Evolutionary conservation across 2,329 filamentous ascomycete species (phyloP).

Genomic region (Dothidotthia symphoricarpi): DNA sequence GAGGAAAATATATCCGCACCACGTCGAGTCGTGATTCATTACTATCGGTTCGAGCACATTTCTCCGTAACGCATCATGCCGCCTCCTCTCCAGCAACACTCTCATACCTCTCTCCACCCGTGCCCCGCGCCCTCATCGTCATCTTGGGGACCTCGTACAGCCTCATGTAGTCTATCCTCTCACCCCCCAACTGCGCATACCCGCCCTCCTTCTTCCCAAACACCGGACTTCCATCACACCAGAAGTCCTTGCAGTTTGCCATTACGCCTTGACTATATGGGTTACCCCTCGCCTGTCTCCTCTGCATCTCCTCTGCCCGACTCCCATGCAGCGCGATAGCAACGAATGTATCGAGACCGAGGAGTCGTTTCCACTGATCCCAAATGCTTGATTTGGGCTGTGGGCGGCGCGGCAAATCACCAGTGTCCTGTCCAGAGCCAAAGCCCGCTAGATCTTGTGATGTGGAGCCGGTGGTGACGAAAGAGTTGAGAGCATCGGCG

Average conservation of each 20-base stretch:
- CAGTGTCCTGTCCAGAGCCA: conserved; percentile 58
- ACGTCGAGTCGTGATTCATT: too few species aligned
- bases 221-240: conserved; percentile 82
- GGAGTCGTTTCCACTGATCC: conserved; percentile 75
- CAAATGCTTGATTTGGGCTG: conserved; percentile 66
- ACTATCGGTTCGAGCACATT: too few species aligned
- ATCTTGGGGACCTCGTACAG: conserved; percentile 87
- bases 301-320: conserved; percentile 43
- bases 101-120: conserved; percentile 56
- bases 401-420: conserved; percentile 33
- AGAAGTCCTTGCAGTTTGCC: conserved; percentile 95
- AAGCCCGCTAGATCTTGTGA: conserved; percentile 64
- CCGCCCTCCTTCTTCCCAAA: conserved; percentile 75
- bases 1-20: too few species aligned
- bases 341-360: conserved; percentile 91
- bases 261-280: conserved; percentile 80
- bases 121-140: conserved; percentile 48
- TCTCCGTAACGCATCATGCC: conserved; percentile 7
- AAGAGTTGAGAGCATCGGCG: conserved; percentile 64
- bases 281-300: conserved; percentile 58
- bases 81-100: conserved; percentile 48
- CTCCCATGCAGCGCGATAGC: conserved; percentile 80
- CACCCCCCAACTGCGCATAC: conserved; percentile 71
- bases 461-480: conserved; percentile 69
- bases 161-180: conserved; percentile 78